Evolutionary conservation across 1,139 yeast genomes (phyloP).

Genomic region (Zhuliangozyma parablackwelliae): DNA sequence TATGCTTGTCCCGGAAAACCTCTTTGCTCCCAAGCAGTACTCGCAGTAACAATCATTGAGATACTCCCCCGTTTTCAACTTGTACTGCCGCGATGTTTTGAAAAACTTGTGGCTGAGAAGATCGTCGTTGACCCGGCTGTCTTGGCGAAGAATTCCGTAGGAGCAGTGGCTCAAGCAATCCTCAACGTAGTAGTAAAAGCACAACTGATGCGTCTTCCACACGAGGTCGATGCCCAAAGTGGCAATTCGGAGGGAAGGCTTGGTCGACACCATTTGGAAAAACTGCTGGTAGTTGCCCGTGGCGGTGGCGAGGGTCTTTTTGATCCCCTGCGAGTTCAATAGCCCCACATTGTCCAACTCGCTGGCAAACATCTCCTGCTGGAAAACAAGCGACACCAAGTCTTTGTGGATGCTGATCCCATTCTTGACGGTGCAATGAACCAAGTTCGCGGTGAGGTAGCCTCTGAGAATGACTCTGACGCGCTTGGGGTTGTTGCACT

Average conservation of each 20-base stretch:
- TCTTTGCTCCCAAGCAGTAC: conserved; percentile 7
- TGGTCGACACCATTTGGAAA: conserved; percentile 7
- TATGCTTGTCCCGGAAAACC: no score
- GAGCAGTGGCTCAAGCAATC: conserved; percentile 12
- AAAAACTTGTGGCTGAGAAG: conserved; percentile 9
- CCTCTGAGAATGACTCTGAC: conserved; percentile 9
- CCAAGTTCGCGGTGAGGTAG: conserved; percentile 16
- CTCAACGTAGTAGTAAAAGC: conserved; percentile 19
- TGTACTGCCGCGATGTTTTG: conserved; percentile 12
- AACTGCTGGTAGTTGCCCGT: conserved; percentile 23
- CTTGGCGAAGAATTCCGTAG: conserved; percentile 13
- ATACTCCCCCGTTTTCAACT: conserved; percentile 8
- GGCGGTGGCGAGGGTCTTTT: conserved; percentile 17
- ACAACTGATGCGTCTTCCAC: conserved; percentile 39
- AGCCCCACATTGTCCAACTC: conserved; percentile 28
- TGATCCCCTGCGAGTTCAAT: conserved; percentile 20
- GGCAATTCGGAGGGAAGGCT: conserved; percentile 22
- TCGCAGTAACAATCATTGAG: conserved; percentile 15
- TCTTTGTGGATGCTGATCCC: conserved; percentile 21
- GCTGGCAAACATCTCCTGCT: conserved; percentile 28
- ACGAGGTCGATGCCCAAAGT: conserved; percentile 36
- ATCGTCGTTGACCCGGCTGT: conserved; percentile 12
- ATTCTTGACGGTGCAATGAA: conserved; percentile 15
- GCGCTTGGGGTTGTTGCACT: background rate
- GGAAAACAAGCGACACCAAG: conserved; percentile 26